Percentiles rank a stretch among this genome's conserved stretches.
Evolutionary conservation across 1,284 basidiomycete genomes (phyloP).

Genomic region (Apiotrichum akiyoshidainum): DNA sequence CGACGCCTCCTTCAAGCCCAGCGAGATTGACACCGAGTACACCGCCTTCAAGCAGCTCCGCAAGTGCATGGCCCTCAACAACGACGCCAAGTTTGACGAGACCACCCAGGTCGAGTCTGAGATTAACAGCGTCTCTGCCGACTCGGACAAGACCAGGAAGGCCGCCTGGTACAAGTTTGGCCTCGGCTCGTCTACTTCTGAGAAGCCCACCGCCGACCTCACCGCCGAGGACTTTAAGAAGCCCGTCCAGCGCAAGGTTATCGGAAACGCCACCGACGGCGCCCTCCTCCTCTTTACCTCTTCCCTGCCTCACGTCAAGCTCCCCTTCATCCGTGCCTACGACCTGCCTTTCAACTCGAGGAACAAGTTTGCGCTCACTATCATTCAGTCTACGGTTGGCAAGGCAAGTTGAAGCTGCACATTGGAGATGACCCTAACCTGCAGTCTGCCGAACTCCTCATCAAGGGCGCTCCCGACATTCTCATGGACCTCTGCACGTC

Average conservation of each 20-base stretch:
- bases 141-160: background rate
- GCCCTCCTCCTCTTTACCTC: slow-evolving; percentile 61
- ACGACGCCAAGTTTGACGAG: slow-evolving; percentile 59
- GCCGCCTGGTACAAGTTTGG: background rate
- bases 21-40: slow-evolving; percentile 37
- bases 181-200: background rate
- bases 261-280: slow-evolving; percentile 63
- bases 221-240: background rate
- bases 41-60: slow-evolving; percentile 20
- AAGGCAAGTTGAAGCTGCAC: background rate
- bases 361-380: slow-evolving; percentile 56
- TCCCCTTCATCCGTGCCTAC: slow-evolving; percentile 48
- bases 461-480: slow-evolving; percentile 63
- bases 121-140: slow-evolving; percentile 38
- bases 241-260: slow-evolving; percentile 50
- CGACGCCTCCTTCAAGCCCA: slow-evolving; percentile 27
- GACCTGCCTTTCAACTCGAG: slow-evolving; percentile 61
- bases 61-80: slow-evolving; percentile 54
- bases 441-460: slow-evolving; percentile 49
- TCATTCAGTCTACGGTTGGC: slow-evolving; percentile 8
- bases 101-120: slow-evolving; percentile 44
- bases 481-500: slow-evolving; percentile 55
- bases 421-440: slow-evolving; percentile 5
- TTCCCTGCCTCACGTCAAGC: slow-evolving; percentile 41
- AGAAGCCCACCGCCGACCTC: background rate